Evolutionary conservation across 1,284 basidiomycete genomes (phyloP), one percentile per base, ranked within the genome.

Genomic region (Ganoderma lingzhi): DNA sequence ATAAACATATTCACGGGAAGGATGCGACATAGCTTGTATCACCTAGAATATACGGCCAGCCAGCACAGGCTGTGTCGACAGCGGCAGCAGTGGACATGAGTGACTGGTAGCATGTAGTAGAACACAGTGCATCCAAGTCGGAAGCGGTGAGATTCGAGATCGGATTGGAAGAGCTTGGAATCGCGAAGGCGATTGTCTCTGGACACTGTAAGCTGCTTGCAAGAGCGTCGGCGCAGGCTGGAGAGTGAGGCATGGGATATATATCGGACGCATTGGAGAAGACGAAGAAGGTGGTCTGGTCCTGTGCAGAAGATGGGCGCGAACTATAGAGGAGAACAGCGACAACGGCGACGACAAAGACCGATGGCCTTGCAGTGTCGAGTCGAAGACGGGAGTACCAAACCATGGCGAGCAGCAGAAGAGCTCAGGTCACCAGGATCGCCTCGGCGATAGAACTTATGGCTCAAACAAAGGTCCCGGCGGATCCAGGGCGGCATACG

Each of bases 11-110:
- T 45, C 4, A 69, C 53, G 67, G 67, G 19, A 69, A 59, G 30
- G 63, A 65, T 8, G 67, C 67, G 3, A 62, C 48, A 32, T 69
- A 69, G 58, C 67, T 69, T 6, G 67, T 69, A 23, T 69, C 67
- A 17, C 63, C 63, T 35, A 69, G 32, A 51, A 69, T 61, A 35
- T 61, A 69, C 23, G 67, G 67, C 67, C 67, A 69, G 6, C 63
- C 67, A 23, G 48, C 41, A 44, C 67, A 69, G 44, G 63, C 67
- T n/a, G 45, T 48, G 37, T 69, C 63, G 15, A 69, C 67, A 6
- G 45, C 39, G 23, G 37, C 19, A 8, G 58, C 63, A 5, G 59
- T 32, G 12, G 53, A 48, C 28, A 64, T 32, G 17, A 65, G 37
- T 3, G 56, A 64, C 12, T 28, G n/a, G 56, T 61, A 69, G 44